Base-by-base conservation (phyloP, 2,329 filamentous ascomycete species). In the Penicillium sp. region DNA sequence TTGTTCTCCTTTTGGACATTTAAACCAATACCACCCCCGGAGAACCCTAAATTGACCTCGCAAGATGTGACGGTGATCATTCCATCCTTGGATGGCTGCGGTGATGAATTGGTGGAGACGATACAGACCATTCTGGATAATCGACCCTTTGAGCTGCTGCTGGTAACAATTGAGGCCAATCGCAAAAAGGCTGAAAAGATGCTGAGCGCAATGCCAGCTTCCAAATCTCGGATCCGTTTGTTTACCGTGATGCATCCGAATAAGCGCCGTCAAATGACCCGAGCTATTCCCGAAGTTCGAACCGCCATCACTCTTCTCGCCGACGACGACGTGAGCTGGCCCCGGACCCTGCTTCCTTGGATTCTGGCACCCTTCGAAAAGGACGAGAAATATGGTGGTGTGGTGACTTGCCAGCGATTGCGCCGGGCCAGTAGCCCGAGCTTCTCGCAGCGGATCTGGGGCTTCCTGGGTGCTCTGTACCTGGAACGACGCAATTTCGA, bases 271-370 rank as follows among this genome's bases (percentile, higher is more conserved):
- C 92, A 97, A 70, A 90, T 97, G 66, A 95, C 89, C 69, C 82
- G 89, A 66, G 92, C 90, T 3, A 88, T 97, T 40, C 90, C 91
- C 16, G 81, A 89, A 59, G 89, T 96, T 50, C 79, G 77, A 58
- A 96, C 92, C 0, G 75, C 80, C 43, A 90, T 97, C 65, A 95
- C 89, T 31, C 81, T 97, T 62, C 89, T 97, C 76, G 90, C 91
- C 22, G 92, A 97, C 67, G 92, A 97, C 71, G 92, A 97, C 69
- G 92, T 97, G 54, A 90, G 87, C 61, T 95, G 92, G 87, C 91
- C 91, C 3, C 77, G 79, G 13, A 93, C 88, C 35, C 82, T 95
- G 55, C 81, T 95, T 62, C 87, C 86, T 28, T 96, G 91, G 91
- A 87, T 97, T 50, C 76, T 97, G 54, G 92, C 92, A 4, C 91